Percentiles rank a stretch among this genome's conserved stretches.
These are phyloP conservation scores for Exophiala dermatitidis DNA, from an alignment of 2,329 filamentous ascomycete genomes.

Conservation along the genomic window DNA sequence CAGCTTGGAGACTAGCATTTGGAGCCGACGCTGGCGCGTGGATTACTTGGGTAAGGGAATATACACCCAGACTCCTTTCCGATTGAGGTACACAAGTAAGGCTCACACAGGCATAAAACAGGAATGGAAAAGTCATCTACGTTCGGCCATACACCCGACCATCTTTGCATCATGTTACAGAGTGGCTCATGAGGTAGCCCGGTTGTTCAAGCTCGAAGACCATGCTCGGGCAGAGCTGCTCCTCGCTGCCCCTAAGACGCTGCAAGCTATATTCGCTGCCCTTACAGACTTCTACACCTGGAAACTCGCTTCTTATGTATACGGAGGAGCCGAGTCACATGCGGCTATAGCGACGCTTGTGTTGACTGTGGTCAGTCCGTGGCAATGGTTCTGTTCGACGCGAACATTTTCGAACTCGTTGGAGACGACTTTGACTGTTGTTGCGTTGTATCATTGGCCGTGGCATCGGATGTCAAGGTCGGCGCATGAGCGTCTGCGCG, in stretches of 20 bases:
- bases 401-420: conserved; percentile 90
- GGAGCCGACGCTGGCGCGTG: conserved; percentile 65
- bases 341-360: conserved; percentile 64
- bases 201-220: conserved; percentile 48
- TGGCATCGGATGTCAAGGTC: conserved; percentile 58
- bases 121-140: conserved; percentile 87
- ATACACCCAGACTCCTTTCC: conserved; percentile 1
- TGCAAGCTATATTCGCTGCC: conserved; percentile 72
- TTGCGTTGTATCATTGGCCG: conserved; percentile 76
- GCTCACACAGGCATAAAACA: conserved; percentile 34
- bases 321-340: conserved; percentile 54
- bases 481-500: neutral
- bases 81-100: conserved; percentile 2
- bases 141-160: conserved; percentile 84
- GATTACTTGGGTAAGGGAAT: conserved; percentile 78
- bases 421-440: conserved; percentile 77
- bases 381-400: conserved; percentile 95
- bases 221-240: conserved; percentile 58
- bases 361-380: conserved; percentile 69
- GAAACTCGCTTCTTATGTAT: conserved; percentile 67
- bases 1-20: conserved; percentile 85
- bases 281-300: conserved; percentile 80
- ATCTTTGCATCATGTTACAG: conserved; percentile 74
- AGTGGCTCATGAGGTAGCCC: conserved; percentile 51
- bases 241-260: conserved; percentile 62